Evolutionary conservation across 1,139 yeast genomes (phyloP).

Genomic region (Meyerozyma smithsonii): DNA sequence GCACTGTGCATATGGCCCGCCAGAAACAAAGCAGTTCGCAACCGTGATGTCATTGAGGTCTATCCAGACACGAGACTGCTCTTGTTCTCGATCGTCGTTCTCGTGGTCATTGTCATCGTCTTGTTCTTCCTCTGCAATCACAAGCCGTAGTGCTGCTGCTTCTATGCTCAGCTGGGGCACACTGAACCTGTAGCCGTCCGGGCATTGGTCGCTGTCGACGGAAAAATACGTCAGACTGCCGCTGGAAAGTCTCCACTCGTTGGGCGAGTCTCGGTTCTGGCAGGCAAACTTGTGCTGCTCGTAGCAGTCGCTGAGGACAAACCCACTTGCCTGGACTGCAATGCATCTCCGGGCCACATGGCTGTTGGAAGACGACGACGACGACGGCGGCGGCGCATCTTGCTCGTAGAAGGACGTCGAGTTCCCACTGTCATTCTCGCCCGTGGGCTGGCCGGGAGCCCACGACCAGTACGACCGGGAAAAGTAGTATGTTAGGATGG

Average conservation of each 20-base stretch:
- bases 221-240: conserved; percentile 44
- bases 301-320: conserved; percentile 66
- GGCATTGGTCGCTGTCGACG: conserved; percentile 45
- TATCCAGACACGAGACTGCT: conserved; percentile 58
- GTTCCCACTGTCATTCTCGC: background rate
- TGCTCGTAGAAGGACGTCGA: background rate
- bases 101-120: too few species aligned
- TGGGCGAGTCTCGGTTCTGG: conserved; percentile 31
- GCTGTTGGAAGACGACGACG: background rate
- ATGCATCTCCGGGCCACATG: conserved; percentile 61
- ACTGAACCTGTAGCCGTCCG: conserved; percentile 45
- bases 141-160: conserved; percentile 25
- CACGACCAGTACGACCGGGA: conserved; percentile 63
- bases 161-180: conserved; percentile 51
- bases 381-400: too few species aligned
- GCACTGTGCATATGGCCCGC: conserved; percentile 75
- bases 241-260: conserved; percentile 44
- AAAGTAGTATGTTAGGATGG: conserved; percentile 19
- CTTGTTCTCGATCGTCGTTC: too few species aligned
- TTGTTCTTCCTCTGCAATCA: conserved; percentile 15
- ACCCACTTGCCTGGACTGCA: conserved; percentile 41
- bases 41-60: conserved; percentile 77
- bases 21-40: conserved; percentile 77
- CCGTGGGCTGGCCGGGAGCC: conserved; percentile 53
- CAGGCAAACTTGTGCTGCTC: conserved; percentile 52